Percentiles rank a stretch among this genome's conserved stretches.
Evolutionary conservation across 2,329 filamentous ascomycete species (phyloP).

Genomic region (Fusarium sp.): DNA sequence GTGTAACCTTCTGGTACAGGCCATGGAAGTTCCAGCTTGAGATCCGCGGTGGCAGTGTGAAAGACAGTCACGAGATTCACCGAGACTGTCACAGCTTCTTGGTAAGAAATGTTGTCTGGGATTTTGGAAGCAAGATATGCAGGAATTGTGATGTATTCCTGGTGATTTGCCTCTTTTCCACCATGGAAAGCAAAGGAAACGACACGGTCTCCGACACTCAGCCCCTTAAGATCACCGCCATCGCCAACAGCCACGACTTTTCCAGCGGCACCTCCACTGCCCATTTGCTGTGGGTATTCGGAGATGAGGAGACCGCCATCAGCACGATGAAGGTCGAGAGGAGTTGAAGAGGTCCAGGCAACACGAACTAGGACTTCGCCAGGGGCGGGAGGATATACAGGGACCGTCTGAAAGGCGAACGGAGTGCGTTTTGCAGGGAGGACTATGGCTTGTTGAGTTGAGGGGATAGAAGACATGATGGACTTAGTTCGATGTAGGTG

Average conservation of each 20-base stretch:
- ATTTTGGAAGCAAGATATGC: conserved; percentile 62
- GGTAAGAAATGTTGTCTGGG: conserved; percentile 54
- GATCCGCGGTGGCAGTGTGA: conserved; percentile 62
- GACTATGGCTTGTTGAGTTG: conserved; percentile 72
- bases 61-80: conserved; percentile 71
- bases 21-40: conserved; percentile 67
- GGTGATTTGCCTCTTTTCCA: conserved; percentile 62
- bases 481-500: not conserved
- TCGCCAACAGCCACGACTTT: conserved; percentile 63
- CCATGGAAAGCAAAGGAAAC: conserved; percentile 65
- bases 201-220: conserved; percentile 66
- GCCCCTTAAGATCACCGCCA: conserved; percentile 50
- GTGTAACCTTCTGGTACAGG: conserved; percentile 60
- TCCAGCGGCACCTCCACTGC: conserved; percentile 63
- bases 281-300: conserved; percentile 61
- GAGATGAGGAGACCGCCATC: conserved; percentile 68
- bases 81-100: conserved; percentile 64
- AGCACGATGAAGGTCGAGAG: conserved; percentile 70
- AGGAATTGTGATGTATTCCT: conserved; percentile 65
- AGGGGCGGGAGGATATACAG: conserved; percentile 48
- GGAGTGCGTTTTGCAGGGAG: conserved; percentile 64
- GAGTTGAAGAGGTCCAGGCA: conserved; percentile 70
- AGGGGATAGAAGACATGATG: conserved; percentile 59
- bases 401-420: conserved; percentile 66
- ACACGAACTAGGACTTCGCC: conserved; percentile 66